phyloP scores from a whole-genome alignment of 1,284 basidiomycete genomes.

The Heterobasidion annosum region DNA sequence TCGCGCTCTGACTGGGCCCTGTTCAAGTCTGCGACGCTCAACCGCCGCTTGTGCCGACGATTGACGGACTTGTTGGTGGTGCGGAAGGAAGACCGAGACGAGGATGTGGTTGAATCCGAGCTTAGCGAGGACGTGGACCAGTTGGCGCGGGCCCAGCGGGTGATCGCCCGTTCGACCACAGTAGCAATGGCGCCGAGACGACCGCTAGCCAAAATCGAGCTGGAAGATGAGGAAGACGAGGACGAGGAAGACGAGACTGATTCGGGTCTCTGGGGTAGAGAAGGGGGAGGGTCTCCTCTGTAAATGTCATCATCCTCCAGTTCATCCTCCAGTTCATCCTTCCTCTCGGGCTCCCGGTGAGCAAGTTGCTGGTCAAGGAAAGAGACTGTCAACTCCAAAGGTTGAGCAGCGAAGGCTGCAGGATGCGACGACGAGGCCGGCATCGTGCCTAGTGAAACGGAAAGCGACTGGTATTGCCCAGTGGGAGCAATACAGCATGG shows the following conservation, averaged over 20 bases:
- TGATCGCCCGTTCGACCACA: slow-evolving; percentile 35
- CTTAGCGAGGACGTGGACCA: slow-evolving; percentile 34
- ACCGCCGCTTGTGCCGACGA: slow-evolving; percentile 30
- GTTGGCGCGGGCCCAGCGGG: slow-evolving; percentile 35
- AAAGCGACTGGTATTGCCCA: neutral
- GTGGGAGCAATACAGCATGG: neutral
- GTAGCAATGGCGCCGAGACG: slow-evolving; percentile 31
- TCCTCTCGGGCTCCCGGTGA: neutral
- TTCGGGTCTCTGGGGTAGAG: slow-evolving; percentile 19
- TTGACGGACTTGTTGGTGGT: slow-evolving; percentile 22
- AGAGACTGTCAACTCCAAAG: neutral
- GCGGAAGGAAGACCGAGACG: slow-evolving; percentile 27
- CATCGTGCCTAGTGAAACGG: neutral
- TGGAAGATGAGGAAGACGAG: slow-evolving; percentile 28
- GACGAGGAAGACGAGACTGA: slow-evolving; percentile 28
- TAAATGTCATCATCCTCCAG: slow-evolving; percentile 39
- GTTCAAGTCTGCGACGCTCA: slow-evolving; percentile 36
- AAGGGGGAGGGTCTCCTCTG: slow-evolving; percentile 38
- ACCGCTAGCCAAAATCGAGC: slow-evolving; percentile 22
- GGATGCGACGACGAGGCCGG: neutral
- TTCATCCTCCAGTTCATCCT: neutral
- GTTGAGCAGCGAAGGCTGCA: neutral
- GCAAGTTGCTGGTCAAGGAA: neutral
- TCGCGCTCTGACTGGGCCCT: slow-evolving; percentile 46
- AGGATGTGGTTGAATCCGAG: slow-evolving; percentile 32